A percentile compares a stretch with the other conserved stretches of the same genome.
Evolutionary conservation across 2,329 filamentous ascomycete species (phyloP).

Genomic region (Penicillium sp.): DNA sequence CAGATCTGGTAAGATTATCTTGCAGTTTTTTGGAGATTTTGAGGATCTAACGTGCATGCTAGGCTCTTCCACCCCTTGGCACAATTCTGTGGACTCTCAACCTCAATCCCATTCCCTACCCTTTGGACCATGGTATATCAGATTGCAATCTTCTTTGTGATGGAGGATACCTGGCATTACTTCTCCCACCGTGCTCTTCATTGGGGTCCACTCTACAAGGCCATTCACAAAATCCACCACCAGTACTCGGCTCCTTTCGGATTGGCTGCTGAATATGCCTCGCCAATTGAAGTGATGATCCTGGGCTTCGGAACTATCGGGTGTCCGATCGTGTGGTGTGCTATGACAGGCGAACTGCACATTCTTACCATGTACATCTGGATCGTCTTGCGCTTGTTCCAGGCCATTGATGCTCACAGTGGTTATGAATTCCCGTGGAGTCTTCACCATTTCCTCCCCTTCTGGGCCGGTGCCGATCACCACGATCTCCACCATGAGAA

Average conservation of each 20-base stretch:
- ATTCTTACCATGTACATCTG: conserved; percentile 97
- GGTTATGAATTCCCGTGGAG: conserved; percentile 99
- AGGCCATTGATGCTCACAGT: conserved; percentile 95
- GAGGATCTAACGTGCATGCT: neutral
- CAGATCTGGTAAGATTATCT: conserved; percentile 72
- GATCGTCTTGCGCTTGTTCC: conserved; percentile 90
- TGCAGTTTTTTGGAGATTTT: no score
- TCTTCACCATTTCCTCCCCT: conserved; percentile 88
- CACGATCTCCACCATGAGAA: conserved; percentile 97
- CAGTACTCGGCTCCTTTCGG: conserved; percentile 98
- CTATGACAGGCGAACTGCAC: conserved; percentile 81
- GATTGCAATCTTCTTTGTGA: conserved; percentile 87
- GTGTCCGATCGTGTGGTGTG: conserved; percentile 78
- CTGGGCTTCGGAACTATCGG: conserved; percentile 85
- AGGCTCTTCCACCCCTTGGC: conserved; percentile 94
- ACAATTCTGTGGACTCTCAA: conserved; percentile 84
- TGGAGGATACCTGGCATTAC: conserved; percentile 99
- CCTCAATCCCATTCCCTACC: conserved; percentile 83
- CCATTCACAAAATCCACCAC: conserved; percentile 98
- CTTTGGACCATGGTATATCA: conserved; percentile 84
- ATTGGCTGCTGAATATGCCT: conserved; percentile 94
- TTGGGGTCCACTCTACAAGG: conserved; percentile 92
- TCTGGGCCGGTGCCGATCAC: conserved; percentile 97
- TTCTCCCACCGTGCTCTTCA: conserved; percentile 92
- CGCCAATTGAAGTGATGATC: conserved; percentile 93